Evolutionary conservation across 2,329 filamentous ascomycete species (phyloP), one percentile per base, ranked within the genome.

Genomic region (Geoglossum cookeanum): DNA sequence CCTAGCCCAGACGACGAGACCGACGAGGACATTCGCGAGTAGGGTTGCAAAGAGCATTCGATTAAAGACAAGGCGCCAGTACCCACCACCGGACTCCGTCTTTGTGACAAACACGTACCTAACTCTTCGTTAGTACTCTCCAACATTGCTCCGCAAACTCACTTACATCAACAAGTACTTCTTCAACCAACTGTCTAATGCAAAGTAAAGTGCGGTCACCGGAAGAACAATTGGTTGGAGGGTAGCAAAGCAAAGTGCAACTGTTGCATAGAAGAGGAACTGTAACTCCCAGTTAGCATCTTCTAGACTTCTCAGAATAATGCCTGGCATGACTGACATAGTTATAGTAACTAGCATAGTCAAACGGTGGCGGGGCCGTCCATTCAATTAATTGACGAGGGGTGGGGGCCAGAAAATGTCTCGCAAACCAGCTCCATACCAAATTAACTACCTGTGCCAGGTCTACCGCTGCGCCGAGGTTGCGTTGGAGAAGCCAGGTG

Each of bases 291-390:
- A 49, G 48, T 17, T 54, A 48, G 32, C 32, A 37, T 44, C 32
- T 27, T 30, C 30, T 11, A 17, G 11, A 4, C 39, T 35, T 8
- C n/a, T 8, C 9, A 57, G n/a, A 3, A 8, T 30, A 6, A 17
- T 15, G 22, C 22, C 22, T 57, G 22, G 11, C 7, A 35, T 42
- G 2, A 55, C 57, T 44, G 17, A 54, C 53, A 69, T 94, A 97
- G 69, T 96, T 97, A 77, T 96, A 98, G 72, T 97, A 97, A 63
- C 81, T 88, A 59, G 92, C 88, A 66, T 96, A 97, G 63, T 97
- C 90, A 68, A 98, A 96, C 0, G 87, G 76, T 1, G 87, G 90
- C 0, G 92, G 92, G 3, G 92, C 92, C 0, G 90, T 95, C 65
- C 92, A 79, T 68, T 95, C 87, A 63, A 97, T 97, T 63, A 92